Evolutionary conservation across 2,329 filamentous ascomycete genomes (phyloP), one percentile per base, ranked within the genome.

Genomic region (Hypoxylon sp.): DNA sequence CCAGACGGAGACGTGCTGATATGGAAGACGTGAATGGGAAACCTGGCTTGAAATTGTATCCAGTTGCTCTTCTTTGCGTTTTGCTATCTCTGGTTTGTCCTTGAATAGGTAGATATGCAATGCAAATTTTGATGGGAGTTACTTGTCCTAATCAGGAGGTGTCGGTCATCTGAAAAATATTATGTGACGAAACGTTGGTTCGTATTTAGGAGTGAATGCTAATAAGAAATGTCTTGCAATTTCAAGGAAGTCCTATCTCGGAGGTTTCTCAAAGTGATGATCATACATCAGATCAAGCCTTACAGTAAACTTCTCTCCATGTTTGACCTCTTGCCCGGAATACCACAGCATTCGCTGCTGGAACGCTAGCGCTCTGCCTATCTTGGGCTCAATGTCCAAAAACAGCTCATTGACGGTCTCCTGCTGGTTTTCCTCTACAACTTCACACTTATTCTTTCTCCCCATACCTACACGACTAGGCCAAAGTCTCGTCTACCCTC

Each of bases 261-360:
- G 22, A 20, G 46, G 24, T 34, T 63, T 66, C 30, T 63, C 59
- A 32, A 67, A 62, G 41, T 60, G 56, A 24, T 58, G 64, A 4
- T 68, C 63, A 50, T 70, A 74, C 73, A 76, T 75, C 57, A 76
- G 47, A 65, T 76, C 72, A 41, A 75, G 61, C 19, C 72, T 68
- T 51, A 76, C 68, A 2, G 74, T 75, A 37, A 70, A 72, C 65
- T 76, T 77, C 56, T 72, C 71, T 6, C 74, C 74, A 30, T 53
- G 65, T 34, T 66, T 70, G 11, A 76, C 73, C 48, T 72, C 63
- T 57, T 76, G 71, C 4, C 75, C 74, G 6, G 72, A 74, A 67
- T 76, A 74, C 68, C 72, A 72, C 15, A 76, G 26, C 70, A 73
- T 73, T 24, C 73, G 66, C 62, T 76, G 73, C 49, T 77, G 74